phyloP scores from a whole-genome alignment of 2,329 filamentous ascomycete genomes.

The Pseudogymnoascus sp. region DNA sequence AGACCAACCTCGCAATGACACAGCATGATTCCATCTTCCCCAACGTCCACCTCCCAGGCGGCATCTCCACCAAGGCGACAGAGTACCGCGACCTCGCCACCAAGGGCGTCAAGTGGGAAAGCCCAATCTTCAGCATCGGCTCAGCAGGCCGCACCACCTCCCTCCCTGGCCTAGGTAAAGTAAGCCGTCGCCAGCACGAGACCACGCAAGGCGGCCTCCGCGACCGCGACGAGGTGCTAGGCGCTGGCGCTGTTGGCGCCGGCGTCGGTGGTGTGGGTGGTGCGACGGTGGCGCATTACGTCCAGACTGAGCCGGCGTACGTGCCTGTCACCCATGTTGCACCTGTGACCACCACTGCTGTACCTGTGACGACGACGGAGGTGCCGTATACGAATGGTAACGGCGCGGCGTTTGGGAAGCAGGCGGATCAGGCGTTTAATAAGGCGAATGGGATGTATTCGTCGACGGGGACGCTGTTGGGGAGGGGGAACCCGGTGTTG shows the following conservation, averaged over 20 bases:
- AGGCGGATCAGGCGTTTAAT: constrained; percentile 5
- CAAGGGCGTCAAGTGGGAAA: constrained; percentile 92
- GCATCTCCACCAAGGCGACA: constrained; percentile 87
- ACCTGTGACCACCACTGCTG: not conserved
- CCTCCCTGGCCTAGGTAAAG: constrained; percentile 52
- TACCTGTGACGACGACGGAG: not conserved
- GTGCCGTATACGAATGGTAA: not conserved
- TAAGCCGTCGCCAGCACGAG: constrained; percentile 48
- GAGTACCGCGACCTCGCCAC: constrained; percentile 83
- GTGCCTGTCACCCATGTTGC: not conserved
- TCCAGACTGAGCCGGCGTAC: not conserved
- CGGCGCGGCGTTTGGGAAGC: not conserved
- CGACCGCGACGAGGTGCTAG: constrained; percentile 11
- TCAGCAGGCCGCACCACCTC: constrained; percentile 64
- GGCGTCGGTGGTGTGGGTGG: not conserved
- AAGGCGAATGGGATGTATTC: not conserved
- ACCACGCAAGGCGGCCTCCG: constrained; percentile 24
- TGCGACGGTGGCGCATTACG: not conserved
- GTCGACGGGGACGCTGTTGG: not conserved
- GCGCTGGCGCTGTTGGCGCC: not conserved
- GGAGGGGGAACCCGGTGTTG: not conserved
- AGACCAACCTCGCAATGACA: constrained; percentile 78
- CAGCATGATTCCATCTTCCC: constrained; percentile 91
- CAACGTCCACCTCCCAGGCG: constrained; percentile 75
- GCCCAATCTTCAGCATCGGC: constrained; percentile 85